Evolutionary conservation across 2,329 filamentous ascomycete genomes (phyloP), one percentile per base, ranked within the genome.

Genomic region (Pseudopithomyces chartarum): DNA sequence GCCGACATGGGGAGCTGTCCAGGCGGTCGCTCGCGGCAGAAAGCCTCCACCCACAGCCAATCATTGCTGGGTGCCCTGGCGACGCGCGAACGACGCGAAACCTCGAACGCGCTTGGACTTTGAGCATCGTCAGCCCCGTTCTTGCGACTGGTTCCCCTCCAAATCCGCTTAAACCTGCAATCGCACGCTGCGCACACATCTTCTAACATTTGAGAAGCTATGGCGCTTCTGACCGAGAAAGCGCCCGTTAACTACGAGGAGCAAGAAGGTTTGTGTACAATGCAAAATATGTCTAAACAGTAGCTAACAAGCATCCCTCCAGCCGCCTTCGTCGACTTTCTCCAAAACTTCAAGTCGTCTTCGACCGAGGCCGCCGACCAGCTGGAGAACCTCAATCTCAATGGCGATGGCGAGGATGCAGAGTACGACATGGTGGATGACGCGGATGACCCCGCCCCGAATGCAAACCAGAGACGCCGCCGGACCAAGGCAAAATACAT

Each of bases 341-440:
- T 99, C 61, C 82, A 85, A 68, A 87, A 87, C 61, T 99, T 96
- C 87, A 98, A 99, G 81, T 89, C 89, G n/a, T 84, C 84, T 55
- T 81, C 82, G n/a, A 78, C 82, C 15, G 82, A 89, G 57, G 87
- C 96, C 64, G 87, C 91, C 38, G 89, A 93, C 73, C 92, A 92
- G 43, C 84, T 99, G 46, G 87, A 91, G 66, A 87, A 89, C 64
- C 87, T 99, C 68, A 90, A 90, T 70, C 90, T 99, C 62, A 90
- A 92, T 74, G 93, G 92, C 71, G 90, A 96, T 78, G 90, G 90
- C 66, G 84, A 91, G 40, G 92, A 89, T 76, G 93, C 97, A 70
- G 92, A 97, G 69, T 91, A 97, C 75, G 92, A 97, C 70, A 91
- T 96, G 72, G 92, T 96, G 87, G 91, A 96, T 73, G 90, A 93